Base-by-base conservation (phyloP, 2,329 filamentous ascomycete species). In the Fusarium camptoceras region DNA sequence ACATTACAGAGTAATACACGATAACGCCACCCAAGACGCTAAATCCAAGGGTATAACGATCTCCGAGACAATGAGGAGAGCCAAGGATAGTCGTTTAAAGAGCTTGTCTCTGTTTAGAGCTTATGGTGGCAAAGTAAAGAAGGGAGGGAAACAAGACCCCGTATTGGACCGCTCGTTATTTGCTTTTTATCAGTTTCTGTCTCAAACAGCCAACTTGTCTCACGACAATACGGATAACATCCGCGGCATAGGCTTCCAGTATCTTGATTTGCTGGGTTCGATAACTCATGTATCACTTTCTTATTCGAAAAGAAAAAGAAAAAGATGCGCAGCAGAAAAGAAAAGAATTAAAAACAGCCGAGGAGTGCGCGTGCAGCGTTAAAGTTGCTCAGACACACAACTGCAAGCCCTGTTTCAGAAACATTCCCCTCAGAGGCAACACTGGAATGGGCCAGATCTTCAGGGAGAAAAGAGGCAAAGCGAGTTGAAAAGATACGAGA, bases 331-430 rank as follows among this genome's bases (percentile, higher is more conserved):
- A 27, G 5, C 30, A 55, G 8, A 49, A 25, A 55, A 46, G 30
- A 22, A 54, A 46, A 39, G 18, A 39, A 28, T 22, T 22, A 5
- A 25, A 51, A 28, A 51, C 18, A n/a, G 24, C 14, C 31, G 24
- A 28, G 14, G 20, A 24, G 5, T 39, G 24, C 41, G 41, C 41
- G 20, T 43, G 41, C 15, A 25, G 11, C n/a, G 18, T 28, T 31
- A 2, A 11, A 41, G n/a, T 20, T 46, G n/a, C 30, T 27, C n/a
- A 20, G 47, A 51, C 22, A 25, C 47, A 57, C 28, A 49, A 55
- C 61, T 55, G 56, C 30, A 67, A 67, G 63, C 58, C 63, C 42
- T 68, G 67, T 71, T 71, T 71, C 67, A 68, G 48, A 65, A 49
- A 24, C 55, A 57, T 70, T 71, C 64, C 68, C 46, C 8, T 44